phyloP scores from a whole-genome alignment of 2,329 filamentous ascomycete species.

The Helminthosporium solani region DNA sequence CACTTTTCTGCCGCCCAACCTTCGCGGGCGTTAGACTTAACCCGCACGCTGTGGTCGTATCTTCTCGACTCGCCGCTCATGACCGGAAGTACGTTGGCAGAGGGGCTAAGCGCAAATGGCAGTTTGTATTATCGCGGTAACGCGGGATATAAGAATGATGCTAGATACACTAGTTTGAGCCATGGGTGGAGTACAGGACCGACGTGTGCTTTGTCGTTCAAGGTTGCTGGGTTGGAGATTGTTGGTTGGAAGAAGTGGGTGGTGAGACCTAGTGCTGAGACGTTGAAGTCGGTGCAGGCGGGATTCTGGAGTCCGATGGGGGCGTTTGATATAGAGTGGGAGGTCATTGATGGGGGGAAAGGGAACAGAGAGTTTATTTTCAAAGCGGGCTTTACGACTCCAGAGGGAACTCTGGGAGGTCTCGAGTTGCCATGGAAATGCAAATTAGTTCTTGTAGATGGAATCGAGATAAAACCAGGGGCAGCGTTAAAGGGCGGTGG shows the following conservation, averaged over 20 bases:
- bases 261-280: conserved; percentile 23
- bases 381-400: neutral
- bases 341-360: neutral
- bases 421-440: neutral
- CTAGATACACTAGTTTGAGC: conserved; percentile 36
- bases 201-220: conserved; percentile 11
- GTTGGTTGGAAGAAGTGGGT: conserved; percentile 28
- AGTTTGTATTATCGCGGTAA: conserved; percentile 37
- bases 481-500: neutral
- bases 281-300: conserved; percentile 15
- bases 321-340: conserved; percentile 10
- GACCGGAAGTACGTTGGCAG: conserved; percentile 42
- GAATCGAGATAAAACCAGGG: neutral
- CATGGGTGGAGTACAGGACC: conserved; percentile 41
- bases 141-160: conserved; percentile 36
- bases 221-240: conserved; percentile 15
- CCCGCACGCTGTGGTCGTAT: conserved; percentile 32
- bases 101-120: conserved; percentile 43
- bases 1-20: conserved; percentile 28
- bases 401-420: neutral
- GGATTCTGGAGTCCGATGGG: conserved; percentile 22
- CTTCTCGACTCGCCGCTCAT: conserved; percentile 31
- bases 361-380: neutral
- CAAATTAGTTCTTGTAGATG: neutral
- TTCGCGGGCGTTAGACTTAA: conserved; percentile 29